Evolutionary conservation across 108 stramenopile genomes (phyloP).

Genomic region (Pseudonitzschia pungens): DNA sequence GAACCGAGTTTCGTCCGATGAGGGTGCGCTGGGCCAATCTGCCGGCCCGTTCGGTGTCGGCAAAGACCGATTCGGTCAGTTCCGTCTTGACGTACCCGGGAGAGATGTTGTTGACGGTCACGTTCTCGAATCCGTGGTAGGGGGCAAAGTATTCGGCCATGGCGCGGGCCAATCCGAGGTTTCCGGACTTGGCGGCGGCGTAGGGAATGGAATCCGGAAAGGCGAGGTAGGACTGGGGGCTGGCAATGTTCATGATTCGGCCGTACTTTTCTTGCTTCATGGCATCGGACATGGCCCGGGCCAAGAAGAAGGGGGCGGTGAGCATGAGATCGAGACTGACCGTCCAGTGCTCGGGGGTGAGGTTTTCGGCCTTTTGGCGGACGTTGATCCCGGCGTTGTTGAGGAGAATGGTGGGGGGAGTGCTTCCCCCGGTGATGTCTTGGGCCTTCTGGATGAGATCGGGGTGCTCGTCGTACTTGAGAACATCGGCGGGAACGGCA

Average conservation of each 20-base stretch:
- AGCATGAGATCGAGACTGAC: conserved; percentile 64
- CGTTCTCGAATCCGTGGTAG: conserved; percentile 13
- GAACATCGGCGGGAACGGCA: conserved; percentile 11
- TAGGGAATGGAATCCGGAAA: conserved; percentile 32
- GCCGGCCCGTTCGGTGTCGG: conserved; percentile 16
- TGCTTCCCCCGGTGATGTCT: neutral
- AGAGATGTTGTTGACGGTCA: conserved; percentile 35
- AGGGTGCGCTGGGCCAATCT: conserved; percentile 17
- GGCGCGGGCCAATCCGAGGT: conserved; percentile 19
- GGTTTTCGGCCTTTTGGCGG: conserved; percentile 58
- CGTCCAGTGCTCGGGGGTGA: conserved; percentile 67
- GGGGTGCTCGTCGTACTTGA: conserved; percentile 1
- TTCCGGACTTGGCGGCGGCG: conserved; percentile 28
- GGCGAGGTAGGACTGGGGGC: conserved; percentile 30
- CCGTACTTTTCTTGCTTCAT: conserved; percentile 62
- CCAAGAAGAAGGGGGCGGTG: conserved; percentile 61
- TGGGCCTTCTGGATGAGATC: neutral
- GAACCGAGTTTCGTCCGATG: conserved; percentile 25
- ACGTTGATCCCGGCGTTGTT: conserved; percentile 76
- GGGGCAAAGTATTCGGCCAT: conserved; percentile 24
- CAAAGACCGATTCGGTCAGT: conserved; percentile 28
- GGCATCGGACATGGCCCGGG: conserved; percentile 42
- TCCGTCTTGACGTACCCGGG: conserved; percentile 39
- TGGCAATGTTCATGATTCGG: conserved; percentile 70
- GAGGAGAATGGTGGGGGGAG: conserved; percentile 47